Percentiles rank a stretch among this genome's conserved stretches.
phyloP scores from a whole-genome alignment of 2,329 filamentous ascomycete genomes.

The Exophiala bonariae region DNA sequence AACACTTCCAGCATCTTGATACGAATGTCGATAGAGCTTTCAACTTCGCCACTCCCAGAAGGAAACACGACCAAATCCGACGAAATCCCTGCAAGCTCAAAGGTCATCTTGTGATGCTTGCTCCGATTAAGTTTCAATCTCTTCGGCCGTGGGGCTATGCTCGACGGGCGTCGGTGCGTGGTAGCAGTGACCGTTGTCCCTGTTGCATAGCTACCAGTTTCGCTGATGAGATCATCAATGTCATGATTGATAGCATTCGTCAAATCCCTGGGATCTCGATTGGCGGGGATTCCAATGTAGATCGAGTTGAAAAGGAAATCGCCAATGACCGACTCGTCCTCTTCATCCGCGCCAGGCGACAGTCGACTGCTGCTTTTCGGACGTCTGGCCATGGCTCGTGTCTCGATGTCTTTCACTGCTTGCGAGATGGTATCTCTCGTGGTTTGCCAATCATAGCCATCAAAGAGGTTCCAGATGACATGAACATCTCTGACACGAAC shows the following conservation, averaged over 20 bases:
- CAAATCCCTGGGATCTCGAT: conserved; percentile 79
- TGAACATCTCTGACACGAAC: conserved; percentile 83
- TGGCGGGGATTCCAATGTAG: conserved; percentile 89
- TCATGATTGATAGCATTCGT: conserved; percentile 82
- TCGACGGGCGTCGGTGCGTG: conserved; percentile 36
- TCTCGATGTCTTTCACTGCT: conserved; percentile 84
- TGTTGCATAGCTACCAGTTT: conserved; percentile 85
- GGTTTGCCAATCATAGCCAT: conserved; percentile 93
- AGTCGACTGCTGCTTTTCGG: conserved; percentile 58
- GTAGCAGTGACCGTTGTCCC: conserved; percentile 54
- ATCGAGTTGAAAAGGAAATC: conserved; percentile 99
- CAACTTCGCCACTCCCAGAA: conserved; percentile 72
- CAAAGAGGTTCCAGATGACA: conserved; percentile 95
- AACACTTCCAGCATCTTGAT: conserved; percentile 85
- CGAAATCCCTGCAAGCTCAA: conserved; percentile 83
- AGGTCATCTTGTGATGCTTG: conserved; percentile 90
- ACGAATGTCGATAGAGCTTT: conserved; percentile 83
- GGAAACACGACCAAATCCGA: conserved; percentile 82
- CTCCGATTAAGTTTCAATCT: conserved; percentile 77
- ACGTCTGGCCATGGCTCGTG: conserved; percentile 74
- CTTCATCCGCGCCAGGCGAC: conserved; percentile 55
- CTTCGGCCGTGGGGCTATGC: conserved; percentile 45
- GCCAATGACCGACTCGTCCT: conserved; percentile 83
- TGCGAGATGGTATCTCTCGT: conserved; percentile 85
- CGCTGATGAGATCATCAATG: conserved; percentile 80